Evolutionary conservation across 1,284 basidiomycete genomes (phyloP).

Genomic region (Hymenochaete sp.): DNA sequence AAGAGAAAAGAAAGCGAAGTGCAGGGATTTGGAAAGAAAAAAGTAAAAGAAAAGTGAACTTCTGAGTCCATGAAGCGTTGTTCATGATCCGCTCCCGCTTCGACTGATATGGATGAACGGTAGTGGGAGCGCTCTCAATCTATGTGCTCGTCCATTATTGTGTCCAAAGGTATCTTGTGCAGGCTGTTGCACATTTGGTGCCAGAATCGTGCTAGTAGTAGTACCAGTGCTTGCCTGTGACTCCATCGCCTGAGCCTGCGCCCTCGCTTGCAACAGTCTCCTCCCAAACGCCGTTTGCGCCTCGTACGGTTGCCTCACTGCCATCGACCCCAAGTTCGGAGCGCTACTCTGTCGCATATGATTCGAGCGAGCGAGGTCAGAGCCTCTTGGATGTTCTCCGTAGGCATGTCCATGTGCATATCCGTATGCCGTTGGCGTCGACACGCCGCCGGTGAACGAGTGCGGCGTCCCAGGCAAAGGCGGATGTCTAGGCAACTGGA

Average conservation of each 20-base stretch:
- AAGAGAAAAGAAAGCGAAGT: not conserved
- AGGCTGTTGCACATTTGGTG: conserved; percentile 5
- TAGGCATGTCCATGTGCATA: conserved; percentile 2
- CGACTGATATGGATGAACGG: conserved; percentile 15
- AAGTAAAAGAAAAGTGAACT: too few species aligned
- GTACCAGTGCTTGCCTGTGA: conserved; percentile 7
- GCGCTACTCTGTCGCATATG: conserved; percentile 16
- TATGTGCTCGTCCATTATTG: conserved; percentile 5
- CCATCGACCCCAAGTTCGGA: conserved; percentile 7
- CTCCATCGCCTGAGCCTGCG: conserved; percentile 12
- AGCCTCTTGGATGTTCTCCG: not conserved
- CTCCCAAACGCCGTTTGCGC: conserved; percentile 16
- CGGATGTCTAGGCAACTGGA: conserved; percentile 16
- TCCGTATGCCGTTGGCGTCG: too few species aligned
- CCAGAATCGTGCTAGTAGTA: not conserved
- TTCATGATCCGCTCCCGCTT: conserved; percentile 10
- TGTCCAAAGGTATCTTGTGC: too few species aligned
- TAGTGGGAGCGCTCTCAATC: conserved; percentile 10
- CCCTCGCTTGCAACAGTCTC: conserved; percentile 11
- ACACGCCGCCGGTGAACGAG: conserved; percentile 12
- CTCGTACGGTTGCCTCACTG: conserved; percentile 8
- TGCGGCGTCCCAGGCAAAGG: conserved; percentile 15
- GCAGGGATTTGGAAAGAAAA: too few species aligned
- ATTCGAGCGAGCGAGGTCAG: conserved; percentile 2
- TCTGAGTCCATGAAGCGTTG: too few species aligned